Percentiles rank a stretch among this genome's conserved stretches.
phyloP scores from a whole-genome alignment of 1,139 yeast species.

The Kluyveromyces sp. region DNA sequence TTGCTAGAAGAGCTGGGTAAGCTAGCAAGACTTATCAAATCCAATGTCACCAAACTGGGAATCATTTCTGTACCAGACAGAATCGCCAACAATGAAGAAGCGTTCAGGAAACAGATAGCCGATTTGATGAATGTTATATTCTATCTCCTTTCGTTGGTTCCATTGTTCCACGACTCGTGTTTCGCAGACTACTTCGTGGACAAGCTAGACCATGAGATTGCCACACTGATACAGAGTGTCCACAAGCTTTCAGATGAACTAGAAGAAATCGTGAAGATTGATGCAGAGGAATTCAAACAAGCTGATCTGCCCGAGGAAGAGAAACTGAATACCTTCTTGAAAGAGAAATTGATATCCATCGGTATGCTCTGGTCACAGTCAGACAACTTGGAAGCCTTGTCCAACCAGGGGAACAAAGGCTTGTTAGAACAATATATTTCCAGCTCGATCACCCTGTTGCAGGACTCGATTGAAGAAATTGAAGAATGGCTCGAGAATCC shows the following conservation, averaged over 20 bases:
- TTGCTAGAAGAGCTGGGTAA: conserved; percentile 56
- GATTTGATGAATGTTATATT: conserved; percentile 44
- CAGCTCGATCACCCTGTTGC: conserved; percentile 42
- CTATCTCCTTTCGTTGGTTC: conserved; percentile 41
- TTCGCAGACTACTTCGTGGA: conserved; percentile 40
- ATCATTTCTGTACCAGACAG: conserved; percentile 56
- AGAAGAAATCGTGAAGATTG: conserved; percentile 3
- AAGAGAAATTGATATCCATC: conserved; percentile 44
- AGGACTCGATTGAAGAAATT: conserved; percentile 60
- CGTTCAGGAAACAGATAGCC: conserved; percentile 49
- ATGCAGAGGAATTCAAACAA: conserved; percentile 5
- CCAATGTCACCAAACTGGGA: conserved; percentile 75
- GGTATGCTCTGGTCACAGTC: conserved; percentile 63
- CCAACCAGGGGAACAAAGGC: conserved; percentile 46
- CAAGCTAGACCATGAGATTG: conserved; percentile 34
- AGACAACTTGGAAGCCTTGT: conserved; percentile 38
- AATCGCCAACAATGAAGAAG: conserved; percentile 31
- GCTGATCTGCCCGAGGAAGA: conserved; percentile 27
- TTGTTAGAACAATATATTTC: conserved; percentile 42
- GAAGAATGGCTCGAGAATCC: conserved; percentile 65
- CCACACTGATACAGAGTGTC: conserved; percentile 32
- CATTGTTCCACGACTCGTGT: conserved; percentile 33
- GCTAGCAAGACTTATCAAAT: conserved; percentile 53
- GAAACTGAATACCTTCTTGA: neutral
- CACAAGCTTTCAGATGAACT: conserved; percentile 33